Percentiles rank a stretch among this genome's conserved stretches.
These are phyloP conservation scores for Blastocystis sp. DNA, from an alignment of 352 stramenopile genomes.

Conservation along the genomic window DNA sequence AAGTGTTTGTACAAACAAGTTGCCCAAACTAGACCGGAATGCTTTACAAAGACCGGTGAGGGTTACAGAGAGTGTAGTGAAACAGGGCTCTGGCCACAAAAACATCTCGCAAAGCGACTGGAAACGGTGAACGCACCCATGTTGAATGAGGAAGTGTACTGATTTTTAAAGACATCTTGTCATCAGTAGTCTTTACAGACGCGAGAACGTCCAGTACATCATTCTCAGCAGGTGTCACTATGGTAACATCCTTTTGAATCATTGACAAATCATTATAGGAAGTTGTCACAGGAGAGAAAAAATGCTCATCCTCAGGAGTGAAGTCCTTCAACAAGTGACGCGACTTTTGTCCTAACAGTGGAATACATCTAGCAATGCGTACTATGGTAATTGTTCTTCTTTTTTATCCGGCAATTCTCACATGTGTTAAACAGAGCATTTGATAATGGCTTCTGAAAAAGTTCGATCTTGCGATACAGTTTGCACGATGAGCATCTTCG, in stretches of 20 bases:
- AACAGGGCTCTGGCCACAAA: conserved; percentile 44
- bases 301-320: not conserved
- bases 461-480: conserved; percentile 34
- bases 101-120: not conserved
- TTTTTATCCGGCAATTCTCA: conserved; percentile 51
- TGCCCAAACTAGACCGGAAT: not conserved
- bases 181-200: no score
- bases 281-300: not conserved
- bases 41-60: not conserved
- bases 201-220: no score
- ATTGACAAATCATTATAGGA: conserved; percentile 3
- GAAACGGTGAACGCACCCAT: not conserved
- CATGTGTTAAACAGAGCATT: conserved; percentile 55
- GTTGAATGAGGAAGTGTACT: not conserved
- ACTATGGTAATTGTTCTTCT: conserved; percentile 63
- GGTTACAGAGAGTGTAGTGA: conserved; percentile 60
- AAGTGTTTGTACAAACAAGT: conserved; percentile 16
- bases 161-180: no score
- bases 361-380: not conserved
- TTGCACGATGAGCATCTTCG: conserved; percentile 56
- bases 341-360: conserved; percentile 14
- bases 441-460: conserved; percentile 45
- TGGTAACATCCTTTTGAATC: not conserved
- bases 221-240: not conserved
- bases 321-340: not conserved